These are phyloP conservation scores for Smittium culicis DNA, from an alignment of 371 early-diverging fungal species.

Conservation along the genomic window DNA sequence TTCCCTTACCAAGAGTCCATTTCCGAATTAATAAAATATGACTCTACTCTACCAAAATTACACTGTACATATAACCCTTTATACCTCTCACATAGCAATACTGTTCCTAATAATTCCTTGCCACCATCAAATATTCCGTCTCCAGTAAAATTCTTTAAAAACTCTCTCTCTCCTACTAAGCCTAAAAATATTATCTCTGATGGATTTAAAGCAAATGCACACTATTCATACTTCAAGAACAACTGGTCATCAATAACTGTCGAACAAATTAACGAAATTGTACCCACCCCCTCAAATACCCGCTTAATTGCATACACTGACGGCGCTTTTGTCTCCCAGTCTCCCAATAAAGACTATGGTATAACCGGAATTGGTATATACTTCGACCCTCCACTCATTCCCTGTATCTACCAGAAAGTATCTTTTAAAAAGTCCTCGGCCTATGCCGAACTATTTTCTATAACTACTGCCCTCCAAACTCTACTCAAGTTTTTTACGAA, in stretches of 20 bases:
- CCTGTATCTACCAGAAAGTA: conserved; percentile 18
- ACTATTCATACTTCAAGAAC: conserved; percentile 16
- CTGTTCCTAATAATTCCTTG: background rate
- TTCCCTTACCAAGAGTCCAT: conserved; percentile 3
- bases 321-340: conserved; percentile 15
- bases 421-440: conserved; percentile 19
- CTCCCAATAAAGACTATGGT: conserved; percentile 11
- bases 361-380: conserved; percentile 26
- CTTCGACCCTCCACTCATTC: conserved; percentile 15
- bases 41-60: conserved; percentile 1
- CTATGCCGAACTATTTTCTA: conserved; percentile 17
- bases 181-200: too few relatives aligned
- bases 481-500: too few relatives aligned
- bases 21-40: background rate
- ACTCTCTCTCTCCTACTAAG: background rate
- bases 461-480: conserved; percentile 2
- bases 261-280: conserved; percentile 23
- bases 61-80: background rate
- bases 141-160: background rate
- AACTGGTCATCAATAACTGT: conserved; percentile 20
- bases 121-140: background rate
- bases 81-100: too few relatives aligned
- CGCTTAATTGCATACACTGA: conserved; percentile 22
- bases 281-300: conserved; percentile 14
- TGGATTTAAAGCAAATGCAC: conserved; percentile 13